phyloP scores from a whole-genome alignment of 192 early-diverging fungal genomes.

The Anaeromyces robustus region DNA sequence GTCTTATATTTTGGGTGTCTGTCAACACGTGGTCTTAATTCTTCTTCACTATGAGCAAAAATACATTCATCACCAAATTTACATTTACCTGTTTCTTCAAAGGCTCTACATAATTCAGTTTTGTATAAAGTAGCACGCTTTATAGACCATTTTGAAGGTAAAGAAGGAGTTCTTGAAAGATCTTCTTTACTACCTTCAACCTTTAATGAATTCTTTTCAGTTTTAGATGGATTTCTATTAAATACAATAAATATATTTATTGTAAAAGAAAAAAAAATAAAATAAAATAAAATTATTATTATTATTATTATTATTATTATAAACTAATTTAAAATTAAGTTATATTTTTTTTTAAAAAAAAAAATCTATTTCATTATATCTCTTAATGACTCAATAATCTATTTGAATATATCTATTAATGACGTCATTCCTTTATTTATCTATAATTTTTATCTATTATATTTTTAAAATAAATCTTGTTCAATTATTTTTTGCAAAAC shows the following conservation, averaged over 20 bases:
- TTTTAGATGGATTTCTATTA: background rate
- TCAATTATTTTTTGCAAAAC: too few species aligned
- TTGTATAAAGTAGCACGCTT: constrained; percentile 11
- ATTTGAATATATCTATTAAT: too few species aligned
- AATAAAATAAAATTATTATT: too few species aligned
- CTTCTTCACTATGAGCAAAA: background rate
- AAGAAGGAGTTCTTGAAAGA: background rate
- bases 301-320: too few species aligned
- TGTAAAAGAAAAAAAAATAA: too few species aligned
- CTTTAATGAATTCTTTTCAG: background rate
- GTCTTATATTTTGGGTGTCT: background rate
- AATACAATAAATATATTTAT: background rate
- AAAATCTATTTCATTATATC: too few species aligned
- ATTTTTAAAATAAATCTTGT: too few species aligned
- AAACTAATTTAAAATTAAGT: too few species aligned
- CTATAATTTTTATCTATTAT: too few species aligned
- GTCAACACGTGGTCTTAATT: background rate
- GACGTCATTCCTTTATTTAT: too few species aligned
- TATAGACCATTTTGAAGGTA: background rate
- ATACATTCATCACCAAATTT: constrained; percentile 14
- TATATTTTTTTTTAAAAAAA: too few species aligned
- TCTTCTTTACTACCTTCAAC: background rate
- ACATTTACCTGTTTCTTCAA: constrained; percentile 17
- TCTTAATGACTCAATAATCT: too few species aligned
- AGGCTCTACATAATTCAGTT: constrained; percentile 19